Evolutionary conservation across 371 early-diverging fungal species (phyloP), one percentile per base, ranked within the genome.

Genomic region (Mortierella sp.): DNA sequence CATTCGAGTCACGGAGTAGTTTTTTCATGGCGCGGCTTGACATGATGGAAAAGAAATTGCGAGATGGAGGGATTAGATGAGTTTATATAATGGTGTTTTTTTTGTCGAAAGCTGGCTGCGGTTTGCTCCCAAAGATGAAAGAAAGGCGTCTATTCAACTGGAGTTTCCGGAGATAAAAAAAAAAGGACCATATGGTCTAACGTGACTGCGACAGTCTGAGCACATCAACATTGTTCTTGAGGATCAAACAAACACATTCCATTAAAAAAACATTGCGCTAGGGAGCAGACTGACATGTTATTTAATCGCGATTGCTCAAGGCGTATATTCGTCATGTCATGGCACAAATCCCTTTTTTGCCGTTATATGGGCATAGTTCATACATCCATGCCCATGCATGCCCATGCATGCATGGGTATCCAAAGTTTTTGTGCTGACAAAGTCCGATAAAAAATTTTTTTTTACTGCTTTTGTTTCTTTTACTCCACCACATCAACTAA

Each of bases 21-120:
- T 78, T 78, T 42, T 78, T 78, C 72, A 78, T 72, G 62, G 78
- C 78, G 51, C 78, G 72, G 60, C 78, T 78, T 64, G 78, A 78
- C 78, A 78, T 78, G 43, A 56, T 61, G 71, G 53, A 35, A 35
- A 35, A 43, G 32, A 56, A 6, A 37, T 28, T 32, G 31, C 19
- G 51, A 12, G 34, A 17, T 28, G 6, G 22, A 10, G 1, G 26
- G 61, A 29, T 47, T 37, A 37, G 47, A 37, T 10, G 51, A 13
- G 35, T 66, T 42, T 53, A 59, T 58, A 53, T 63, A 8, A 26
- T 53, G 26, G 26, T 43, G 6, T 17, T 47, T 47, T 10, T 47
- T 17, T 47, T 47, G 15, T 45, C 19, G 45, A 17, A 40, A 34
- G n/a, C 40, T 31, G 5, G 42, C 34, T 62, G 56, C 32, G 58